phyloP scores from a whole-genome alignment of 371 early-diverging fungal genomes.

The Cokeromyces recurvatus region DNA sequence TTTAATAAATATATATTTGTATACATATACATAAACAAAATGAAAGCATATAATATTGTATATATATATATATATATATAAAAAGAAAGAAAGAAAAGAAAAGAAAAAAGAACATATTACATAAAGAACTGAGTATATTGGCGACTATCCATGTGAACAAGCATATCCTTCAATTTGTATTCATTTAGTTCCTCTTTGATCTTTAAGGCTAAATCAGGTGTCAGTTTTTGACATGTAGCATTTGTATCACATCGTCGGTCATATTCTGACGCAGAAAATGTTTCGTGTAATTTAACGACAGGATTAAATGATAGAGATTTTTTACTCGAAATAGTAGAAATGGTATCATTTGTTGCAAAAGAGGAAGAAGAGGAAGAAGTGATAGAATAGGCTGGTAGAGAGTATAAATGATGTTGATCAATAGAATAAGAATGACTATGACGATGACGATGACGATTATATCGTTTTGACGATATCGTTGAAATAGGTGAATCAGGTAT shows the following conservation, averaged over 20 bases:
- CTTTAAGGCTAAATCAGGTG: constrained; percentile 58
- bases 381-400: too few relatives aligned
- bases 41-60: too few relatives aligned
- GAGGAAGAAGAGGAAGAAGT: constrained; percentile 18
- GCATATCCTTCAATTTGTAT: constrained; percentile 72
- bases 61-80: too few relatives aligned
- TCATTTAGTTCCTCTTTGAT: constrained; percentile 76
- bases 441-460: neutral
- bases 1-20: too few relatives aligned
- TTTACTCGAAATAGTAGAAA: neutral
- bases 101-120: constrained; percentile 22
- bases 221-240: constrained; percentile 56
- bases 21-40: too few relatives aligned
- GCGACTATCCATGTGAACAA: constrained; percentile 67
- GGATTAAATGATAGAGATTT: constrained; percentile 17
- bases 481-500: constrained; percentile 15
- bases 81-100: neutral
- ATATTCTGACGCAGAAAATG: constrained; percentile 61
- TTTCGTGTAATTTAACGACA: constrained; percentile 36
- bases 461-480: constrained; percentile 6
- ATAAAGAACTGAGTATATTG: constrained; percentile 70
- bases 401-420: constrained; percentile 5
- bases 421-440: neutral
- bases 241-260: constrained; percentile 64
- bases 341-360: neutral